Evolutionary conservation across 352 stramenopile species (phyloP), one percentile per base, ranked within the genome.

Genomic region (Paralagenidium karlingii): DNA sequence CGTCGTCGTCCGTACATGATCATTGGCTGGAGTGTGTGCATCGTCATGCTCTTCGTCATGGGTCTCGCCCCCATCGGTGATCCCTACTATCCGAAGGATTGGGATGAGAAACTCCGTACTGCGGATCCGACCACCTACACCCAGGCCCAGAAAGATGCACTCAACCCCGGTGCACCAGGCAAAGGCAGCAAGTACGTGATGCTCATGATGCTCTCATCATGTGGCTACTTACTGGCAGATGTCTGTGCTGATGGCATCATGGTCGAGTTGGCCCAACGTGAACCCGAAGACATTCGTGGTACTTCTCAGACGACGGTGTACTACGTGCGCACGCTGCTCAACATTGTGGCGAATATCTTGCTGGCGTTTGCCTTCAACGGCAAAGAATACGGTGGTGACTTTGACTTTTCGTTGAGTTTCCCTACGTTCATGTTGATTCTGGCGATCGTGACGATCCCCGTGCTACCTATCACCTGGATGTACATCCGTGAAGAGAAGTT

Each of bases 201-300:
- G 24, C 51, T 60, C 19, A 79, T 95, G 61, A 68, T 80, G 12
- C 16, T 89, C 10, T 80, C 78, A 0, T 92, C 75, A 15, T 52
- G 92, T 10, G 82, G 82, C 2, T 92, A 87, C 38, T 83, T 94
- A 24, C 63, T 93, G 38, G 77, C 81, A 4, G 87, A 94, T 53
- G 70, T 90, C 0, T 69, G 79, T 20, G 68, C 74, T 11, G 82
- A 96, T 52, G 82, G 68, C 0, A 65, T 90, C 38, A 53, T 84
- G 25, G 70, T 94, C 20, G 69, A 28, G 51, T 60, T 64, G 29
- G 53, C 64, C 36, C 54, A 82, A 47, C 54, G 65, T 18, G 68
- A 87, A 33, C 68, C 61, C 0, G 30, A 58, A 1, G 55, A 54
- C 9, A 68, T 53, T 11, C 64, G 64, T 10, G 64, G 64, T 5